Percentiles rank a stretch among this genome's conserved stretches.
Conservation (phyloP, 345 rosid genomes). For the Conringia planisiliqua region DNA sequence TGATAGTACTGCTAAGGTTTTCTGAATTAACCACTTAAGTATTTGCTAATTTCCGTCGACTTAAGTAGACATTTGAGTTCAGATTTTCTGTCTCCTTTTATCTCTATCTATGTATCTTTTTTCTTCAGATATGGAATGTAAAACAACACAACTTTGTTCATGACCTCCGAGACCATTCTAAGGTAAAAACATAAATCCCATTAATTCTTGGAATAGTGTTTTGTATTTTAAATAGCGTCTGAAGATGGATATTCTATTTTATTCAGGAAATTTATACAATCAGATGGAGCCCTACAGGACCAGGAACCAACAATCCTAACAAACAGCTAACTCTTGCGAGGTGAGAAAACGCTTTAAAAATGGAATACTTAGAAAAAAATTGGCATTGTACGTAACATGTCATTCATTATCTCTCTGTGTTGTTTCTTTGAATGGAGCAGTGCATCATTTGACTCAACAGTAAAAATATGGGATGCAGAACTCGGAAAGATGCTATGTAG, state of each 20-base stretch:
- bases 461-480: constrained; percentile 97
- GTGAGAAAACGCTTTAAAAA: constrained; percentile 30
- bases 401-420: background rate
- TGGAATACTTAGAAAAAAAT: too few species aligned
- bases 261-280: constrained; percentile 85
- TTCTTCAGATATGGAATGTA: constrained; percentile 74
- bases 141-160: constrained; percentile 74
- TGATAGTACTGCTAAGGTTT: constrained; percentile 93
- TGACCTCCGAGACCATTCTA: constrained; percentile 79
- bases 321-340: constrained; percentile 83
- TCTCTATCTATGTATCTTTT: background rate
- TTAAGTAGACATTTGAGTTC: background rate
- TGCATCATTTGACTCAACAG: constrained; percentile 98
- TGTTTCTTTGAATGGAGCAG: constrained; percentile 37
- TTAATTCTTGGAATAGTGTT: background rate
- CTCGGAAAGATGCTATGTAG: constrained; percentile 79
- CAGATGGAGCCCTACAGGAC: constrained; percentile 97
- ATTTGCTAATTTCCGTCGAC: background rate
- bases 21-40: background rate
- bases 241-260: background rate
- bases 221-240: background rate
- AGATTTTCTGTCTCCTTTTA: background rate
- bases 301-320: constrained; percentile 91
- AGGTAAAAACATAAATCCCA: constrained; percentile 35
- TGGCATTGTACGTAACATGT: background rate